phyloP scores from a whole-genome alignment of 1,139 yeast species.

The Yamadazyma sp. region DNA sequence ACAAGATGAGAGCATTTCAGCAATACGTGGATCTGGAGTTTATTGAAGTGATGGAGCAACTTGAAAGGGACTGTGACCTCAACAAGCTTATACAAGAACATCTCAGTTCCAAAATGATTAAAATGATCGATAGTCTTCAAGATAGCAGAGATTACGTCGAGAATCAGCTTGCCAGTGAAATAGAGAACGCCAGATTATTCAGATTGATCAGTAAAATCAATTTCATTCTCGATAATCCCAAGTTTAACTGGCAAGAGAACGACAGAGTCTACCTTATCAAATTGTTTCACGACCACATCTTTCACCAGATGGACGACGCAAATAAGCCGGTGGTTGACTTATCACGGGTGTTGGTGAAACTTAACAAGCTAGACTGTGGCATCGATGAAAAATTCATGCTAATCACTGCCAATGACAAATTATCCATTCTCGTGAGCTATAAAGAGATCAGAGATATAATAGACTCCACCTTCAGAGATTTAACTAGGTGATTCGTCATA shows the following conservation, averaged over 20 bases:
- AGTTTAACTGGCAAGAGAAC: conserved; percentile 66
- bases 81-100: conserved; percentile 31
- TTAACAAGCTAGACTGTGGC: conserved; percentile 93
- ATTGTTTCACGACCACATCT: conserved; percentile 80
- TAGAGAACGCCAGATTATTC: conserved; percentile 87
- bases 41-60: conserved; percentile 16
- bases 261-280: conserved; percentile 76
- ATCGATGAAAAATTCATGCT: conserved; percentile 78
- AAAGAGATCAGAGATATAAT: conserved; percentile 75
- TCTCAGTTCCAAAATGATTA: conserved; percentile 29
- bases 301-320: conserved; percentile 75
- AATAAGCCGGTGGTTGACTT: conserved; percentile 82
- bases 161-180: conserved; percentile 63
- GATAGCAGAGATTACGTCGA: conserved; percentile 65
- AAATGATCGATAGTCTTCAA: conserved; percentile 55
- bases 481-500: conserved; percentile 23
- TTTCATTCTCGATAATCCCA: conserved; percentile 74
- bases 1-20: conserved; percentile 18
- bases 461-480: conserved; percentile 67
- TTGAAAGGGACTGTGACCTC: conserved; percentile 11
- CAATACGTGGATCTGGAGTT: conserved; percentile 23
- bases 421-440: conserved; percentile 76
- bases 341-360: conserved; percentile 72
- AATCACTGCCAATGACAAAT: conserved; percentile 80
- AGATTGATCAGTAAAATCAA: conserved; percentile 80